A percentile compares a stretch with the other conserved stretches of the same genome.
phyloP scores from a whole-genome alignment of 2,329 filamentous ascomycete genomes.

The Periglandula ipomoeae region DNA sequence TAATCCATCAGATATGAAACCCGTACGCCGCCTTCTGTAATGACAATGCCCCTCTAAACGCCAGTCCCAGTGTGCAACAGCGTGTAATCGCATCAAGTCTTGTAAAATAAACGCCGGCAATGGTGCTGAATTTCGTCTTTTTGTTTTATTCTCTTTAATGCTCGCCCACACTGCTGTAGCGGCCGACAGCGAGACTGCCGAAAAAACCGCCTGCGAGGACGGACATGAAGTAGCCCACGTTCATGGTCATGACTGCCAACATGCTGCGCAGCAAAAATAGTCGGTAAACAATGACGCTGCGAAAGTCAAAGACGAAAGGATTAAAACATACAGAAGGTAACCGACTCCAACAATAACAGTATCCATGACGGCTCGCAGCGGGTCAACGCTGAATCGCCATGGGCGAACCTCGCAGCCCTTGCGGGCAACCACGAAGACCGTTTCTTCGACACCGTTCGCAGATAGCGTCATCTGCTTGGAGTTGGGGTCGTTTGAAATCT shows the following conservation, averaged over 20 bases:
- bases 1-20: no score
- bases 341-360: slow-evolving; percentile 66
- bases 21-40: not conserved
- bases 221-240: slow-evolving; percentile 75
- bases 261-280: slow-evolving; percentile 49
- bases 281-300: not conserved
- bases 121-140: no score
- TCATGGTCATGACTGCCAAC: slow-evolving; percentile 86
- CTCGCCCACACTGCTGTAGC: slow-evolving; percentile 47
- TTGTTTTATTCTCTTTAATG: slow-evolving; percentile 22
- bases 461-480: slow-evolving; percentile 59
- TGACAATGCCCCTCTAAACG: not conserved
- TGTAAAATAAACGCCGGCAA: no score
- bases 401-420: slow-evolving; percentile 47
- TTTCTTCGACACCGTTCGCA: slow-evolving; percentile 72
- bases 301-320: not conserved
- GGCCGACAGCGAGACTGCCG: slow-evolving; percentile 74
- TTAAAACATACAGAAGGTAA: slow-evolving; percentile 68
- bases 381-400: slow-evolving; percentile 74
- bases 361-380: slow-evolving; percentile 62
- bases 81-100: not conserved
- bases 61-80: not conserved
- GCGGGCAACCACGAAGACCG: slow-evolving; percentile 62
- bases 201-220: slow-evolving; percentile 73
- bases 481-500: slow-evolving; percentile 48